phyloP scores from a whole-genome alignment of 202 grass and related monocot genomes.

The Setaria viridis region DNA sequence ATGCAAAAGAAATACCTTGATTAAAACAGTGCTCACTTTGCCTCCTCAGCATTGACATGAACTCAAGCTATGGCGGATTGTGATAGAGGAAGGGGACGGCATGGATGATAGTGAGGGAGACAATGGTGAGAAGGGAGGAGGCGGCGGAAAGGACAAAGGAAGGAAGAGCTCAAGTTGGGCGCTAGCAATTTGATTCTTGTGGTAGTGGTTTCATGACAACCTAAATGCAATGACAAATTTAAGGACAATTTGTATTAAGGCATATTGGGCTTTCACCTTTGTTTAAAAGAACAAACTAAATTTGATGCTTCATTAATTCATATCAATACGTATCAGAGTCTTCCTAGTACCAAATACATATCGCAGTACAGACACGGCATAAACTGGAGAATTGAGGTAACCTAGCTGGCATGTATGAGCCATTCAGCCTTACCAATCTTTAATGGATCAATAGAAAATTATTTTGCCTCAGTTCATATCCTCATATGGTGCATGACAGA shows the following conservation, averaged over 20 bases:
- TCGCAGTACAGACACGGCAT: not conserved
- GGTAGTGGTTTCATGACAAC: no score
- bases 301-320: not conserved
- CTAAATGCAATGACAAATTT: not conserved
- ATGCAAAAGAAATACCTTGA: slow-evolving; percentile 17
- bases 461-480: not conserved
- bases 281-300: not conserved
- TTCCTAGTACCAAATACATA: not conserved
- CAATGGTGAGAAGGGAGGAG: not conserved
- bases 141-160: not conserved
- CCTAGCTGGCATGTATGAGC: not conserved
- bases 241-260: not conserved
- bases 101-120: not conserved
- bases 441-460: not conserved
- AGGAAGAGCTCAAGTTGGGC: not conserved
- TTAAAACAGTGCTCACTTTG: not conserved
- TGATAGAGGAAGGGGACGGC: not conserved
- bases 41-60: slow-evolving; percentile 9
- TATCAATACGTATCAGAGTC: not conserved
- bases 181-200: not conserved
- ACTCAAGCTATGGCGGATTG: not conserved
- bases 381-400: not conserved
- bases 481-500: not conserved
- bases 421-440: not conserved
- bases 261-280: not conserved